phyloP scores from a whole-genome alignment of 2,329 filamentous ascomycete species.

The Gaeumannomyces sp. region DNA sequence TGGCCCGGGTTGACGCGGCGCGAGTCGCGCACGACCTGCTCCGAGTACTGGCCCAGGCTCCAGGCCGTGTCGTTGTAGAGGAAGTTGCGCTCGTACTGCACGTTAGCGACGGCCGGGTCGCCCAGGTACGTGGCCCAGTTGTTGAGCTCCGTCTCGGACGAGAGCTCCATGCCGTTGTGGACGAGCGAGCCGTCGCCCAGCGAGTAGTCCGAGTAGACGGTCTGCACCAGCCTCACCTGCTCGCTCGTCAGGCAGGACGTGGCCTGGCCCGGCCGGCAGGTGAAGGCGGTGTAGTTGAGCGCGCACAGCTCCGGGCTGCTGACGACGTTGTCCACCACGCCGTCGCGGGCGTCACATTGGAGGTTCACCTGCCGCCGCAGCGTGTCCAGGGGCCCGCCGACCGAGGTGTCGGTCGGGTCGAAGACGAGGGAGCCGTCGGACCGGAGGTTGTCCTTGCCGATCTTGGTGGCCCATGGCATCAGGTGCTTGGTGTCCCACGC shows the following conservation, averaged over 20 bases:
- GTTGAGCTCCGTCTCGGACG: constrained; percentile 35
- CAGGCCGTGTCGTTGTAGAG: constrained; percentile 23
- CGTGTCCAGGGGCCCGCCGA: constrained; percentile 23
- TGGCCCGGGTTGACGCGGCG: constrained; percentile 22
- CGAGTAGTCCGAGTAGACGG: constrained; percentile 14
- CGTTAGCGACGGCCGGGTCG: constrained; percentile 18
- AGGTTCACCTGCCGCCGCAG: constrained; percentile 32
- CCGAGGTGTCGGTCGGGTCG: constrained; percentile 32
- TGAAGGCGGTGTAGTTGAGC: constrained; percentile 30
- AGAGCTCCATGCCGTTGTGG: constrained; percentile 32
- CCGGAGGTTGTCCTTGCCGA: constrained; percentile 41
- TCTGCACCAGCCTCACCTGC: constrained; percentile 12
- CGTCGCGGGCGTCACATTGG: constrained; percentile 46
- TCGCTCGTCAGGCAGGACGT: constrained; percentile 15
- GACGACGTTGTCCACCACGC: constrained; percentile 42
- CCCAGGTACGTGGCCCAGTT: constrained; percentile 19
- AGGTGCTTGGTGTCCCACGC: constrained; percentile 47
- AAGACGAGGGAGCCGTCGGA: constrained; percentile 39
- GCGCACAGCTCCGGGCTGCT: constrained; percentile 38
- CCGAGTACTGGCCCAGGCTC: constrained; percentile 25
- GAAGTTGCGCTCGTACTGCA: constrained; percentile 23
- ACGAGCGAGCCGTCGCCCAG: constrained; percentile 17
- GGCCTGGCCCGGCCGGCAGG: constrained; percentile 20
- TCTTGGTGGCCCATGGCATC: constrained; percentile 34
- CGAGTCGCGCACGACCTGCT: constrained; percentile 20